Conservation (phyloP, 2,329 filamentous ascomycete genomes). For the Penicillium paneum region DNA sequence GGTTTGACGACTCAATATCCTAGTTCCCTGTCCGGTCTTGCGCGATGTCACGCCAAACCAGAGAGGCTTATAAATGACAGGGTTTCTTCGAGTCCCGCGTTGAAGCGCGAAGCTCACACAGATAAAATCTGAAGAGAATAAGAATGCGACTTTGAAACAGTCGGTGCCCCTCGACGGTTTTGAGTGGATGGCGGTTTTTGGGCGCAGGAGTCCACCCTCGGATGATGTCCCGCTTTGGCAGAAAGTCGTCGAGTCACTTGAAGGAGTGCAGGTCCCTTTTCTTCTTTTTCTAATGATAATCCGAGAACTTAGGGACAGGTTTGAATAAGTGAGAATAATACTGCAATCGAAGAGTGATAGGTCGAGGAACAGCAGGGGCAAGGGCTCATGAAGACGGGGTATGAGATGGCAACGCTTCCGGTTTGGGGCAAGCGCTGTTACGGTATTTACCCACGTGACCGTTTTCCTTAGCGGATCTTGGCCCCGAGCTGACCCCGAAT, state of each 20-base stretch:
- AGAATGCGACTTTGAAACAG: slow-evolving; percentile 40
- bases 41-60: slow-evolving; percentile 45
- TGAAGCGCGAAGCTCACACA: slow-evolving; percentile 47
- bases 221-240: slow-evolving; percentile 37
- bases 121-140: slow-evolving; percentile 46
- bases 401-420: slow-evolving; percentile 22
- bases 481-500: neutral
- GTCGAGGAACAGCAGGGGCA: slow-evolving; percentile 5
- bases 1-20: slow-evolving; percentile 13
- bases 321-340: neutral
- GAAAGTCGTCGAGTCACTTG: slow-evolving; percentile 33
- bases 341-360: slow-evolving; percentile 4
- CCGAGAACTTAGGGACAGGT: neutral
- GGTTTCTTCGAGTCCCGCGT: slow-evolving; percentile 47
- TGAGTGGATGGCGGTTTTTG: slow-evolving; percentile 32
- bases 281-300: slow-evolving; percentile 1
- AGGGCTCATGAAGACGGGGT: slow-evolving; percentile 9
- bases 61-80: slow-evolving; percentile 46
- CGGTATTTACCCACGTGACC: slow-evolving; percentile 25
- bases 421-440: slow-evolving; percentile 21
- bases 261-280: slow-evolving; percentile 3
- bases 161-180: slow-evolving; percentile 53
- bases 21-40: slow-evolving; percentile 42
- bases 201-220: slow-evolving; percentile 33
- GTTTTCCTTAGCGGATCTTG: neutral